These are phyloP conservation scores for Globisporangium megalacanthum DNA, from an alignment of 352 stramenopile genomes.

Conservation along the genomic window DNA sequence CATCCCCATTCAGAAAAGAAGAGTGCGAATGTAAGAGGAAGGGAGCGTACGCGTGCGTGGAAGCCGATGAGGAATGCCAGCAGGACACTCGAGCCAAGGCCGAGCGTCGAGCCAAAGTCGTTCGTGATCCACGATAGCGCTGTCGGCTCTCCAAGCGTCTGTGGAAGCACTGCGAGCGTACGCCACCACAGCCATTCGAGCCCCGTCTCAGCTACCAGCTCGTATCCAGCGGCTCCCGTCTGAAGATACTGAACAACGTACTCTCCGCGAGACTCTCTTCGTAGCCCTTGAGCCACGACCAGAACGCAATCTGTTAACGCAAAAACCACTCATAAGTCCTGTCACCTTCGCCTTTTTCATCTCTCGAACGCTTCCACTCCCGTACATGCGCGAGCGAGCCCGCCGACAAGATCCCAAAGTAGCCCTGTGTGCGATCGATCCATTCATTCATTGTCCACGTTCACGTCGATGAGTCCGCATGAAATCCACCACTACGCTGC, in stretches of 20 bases:
- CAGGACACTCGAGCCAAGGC: slow-evolving; percentile 79
- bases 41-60: slow-evolving; percentile 51
- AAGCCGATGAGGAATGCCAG: slow-evolving; percentile 78
- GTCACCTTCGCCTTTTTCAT: neutral
- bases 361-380: neutral
- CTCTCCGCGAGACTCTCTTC: slow-evolving; percentile 79
- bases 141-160: slow-evolving; percentile 53
- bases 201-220: neutral
- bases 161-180: slow-evolving; percentile 38
- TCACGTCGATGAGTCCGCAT: too few species aligned
- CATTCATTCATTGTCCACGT: neutral
- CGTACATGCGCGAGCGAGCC: slow-evolving; percentile 71
- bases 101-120: slow-evolving; percentile 70
- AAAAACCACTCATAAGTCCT: neutral
- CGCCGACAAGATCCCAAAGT: slow-evolving; percentile 78
- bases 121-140: slow-evolving; percentile 79
- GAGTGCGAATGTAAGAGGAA: too few species aligned
- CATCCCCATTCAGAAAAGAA: too few species aligned
- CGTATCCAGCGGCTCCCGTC: neutral
- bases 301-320: slow-evolving; percentile 69
- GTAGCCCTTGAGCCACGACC: slow-evolving; percentile 87
- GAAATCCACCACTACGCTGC: too few species aligned
- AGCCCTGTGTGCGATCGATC: slow-evolving; percentile 30
- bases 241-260: slow-evolving; percentile 12
- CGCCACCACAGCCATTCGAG: neutral